Conservation (phyloP, 306 rosid species). For the Betula pendula region DNA sequence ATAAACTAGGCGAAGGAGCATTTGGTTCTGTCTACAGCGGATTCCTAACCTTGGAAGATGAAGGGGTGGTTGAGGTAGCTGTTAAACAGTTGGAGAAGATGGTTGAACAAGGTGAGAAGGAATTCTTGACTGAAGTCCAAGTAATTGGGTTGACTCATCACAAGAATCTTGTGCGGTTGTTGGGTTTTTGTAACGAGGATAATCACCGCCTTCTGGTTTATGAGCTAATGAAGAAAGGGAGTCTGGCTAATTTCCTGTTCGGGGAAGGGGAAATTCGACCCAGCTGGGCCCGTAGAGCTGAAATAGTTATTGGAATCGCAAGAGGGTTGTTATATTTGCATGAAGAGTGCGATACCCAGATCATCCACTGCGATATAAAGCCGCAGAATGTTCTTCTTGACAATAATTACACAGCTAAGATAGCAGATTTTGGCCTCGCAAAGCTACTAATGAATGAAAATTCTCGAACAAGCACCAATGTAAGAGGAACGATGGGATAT, state of each 20-base stretch:
- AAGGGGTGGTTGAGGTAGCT: constrained; percentile 32
- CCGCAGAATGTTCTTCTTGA: constrained; percentile 46
- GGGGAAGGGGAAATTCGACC: constrained; percentile 26
- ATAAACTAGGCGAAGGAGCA: constrained; percentile 33
- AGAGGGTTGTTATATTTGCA: constrained; percentile 19
- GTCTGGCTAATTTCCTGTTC: constrained; percentile 28
- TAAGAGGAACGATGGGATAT: constrained; percentile 46
- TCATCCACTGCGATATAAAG: constrained; percentile 43
- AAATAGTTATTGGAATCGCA: constrained; percentile 31
- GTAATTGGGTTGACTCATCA: constrained; percentile 39
- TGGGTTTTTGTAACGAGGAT: constrained; percentile 35
- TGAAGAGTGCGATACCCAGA: constrained; percentile 31
- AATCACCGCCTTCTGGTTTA: constrained; percentile 37
- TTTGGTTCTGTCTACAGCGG: constrained; percentile 33
- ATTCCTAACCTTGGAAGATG: constrained; percentile 27
- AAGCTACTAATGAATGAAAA: constrained; percentile 30
- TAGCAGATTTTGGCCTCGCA: constrained; percentile 39
- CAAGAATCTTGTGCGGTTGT: constrained; percentile 32
- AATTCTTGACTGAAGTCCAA: constrained; percentile 40
- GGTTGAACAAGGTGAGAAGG: constrained; percentile 32
- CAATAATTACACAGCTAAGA: constrained; percentile 26
- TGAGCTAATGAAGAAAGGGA: constrained; percentile 36
- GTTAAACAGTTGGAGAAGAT: constrained; percentile 30
- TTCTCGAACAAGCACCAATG: constrained; percentile 29
- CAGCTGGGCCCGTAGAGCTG: constrained; percentile 34